Base-by-base conservation (phyloP, 106 monocot species). In the Dioscorea dumetorum region DNA sequence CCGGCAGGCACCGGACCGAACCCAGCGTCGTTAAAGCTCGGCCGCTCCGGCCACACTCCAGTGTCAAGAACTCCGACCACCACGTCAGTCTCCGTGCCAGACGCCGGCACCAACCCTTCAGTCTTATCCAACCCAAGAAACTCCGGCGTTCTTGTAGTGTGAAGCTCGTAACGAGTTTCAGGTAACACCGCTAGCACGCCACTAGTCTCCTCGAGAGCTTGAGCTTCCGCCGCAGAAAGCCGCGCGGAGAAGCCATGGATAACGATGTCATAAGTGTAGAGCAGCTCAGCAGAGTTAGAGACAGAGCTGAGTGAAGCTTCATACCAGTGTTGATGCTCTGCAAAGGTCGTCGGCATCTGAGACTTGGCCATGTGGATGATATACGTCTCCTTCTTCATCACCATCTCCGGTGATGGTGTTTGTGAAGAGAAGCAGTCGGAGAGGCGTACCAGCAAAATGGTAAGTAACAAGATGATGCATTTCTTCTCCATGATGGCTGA, bases 11-110 rank as follows among this genome's bases (percentile, higher is more conserved):
- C 83, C 19, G 92, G 81, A 3, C 93, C 99, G 28, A 93, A 71
- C 33, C 99, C 93, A 32, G 78, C 50, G 73, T 99, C 99, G 72
- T 84, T 82, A 73, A 79, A 99, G 75, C 90, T 93, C 72, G 69
- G 63, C 10, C 72, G 58, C 75, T 83, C 93, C 17, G 99, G 93
- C 99, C 99, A 99, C 12, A 81, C 93, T 17, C 99, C 99, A 24
- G 99, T 99, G 64, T 99, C 99, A 24, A 99, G 79, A 19, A 99
- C 93, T 0, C 99, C 99, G 51, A 99, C 85, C 32, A 99, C 67
- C 49, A 99, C 87, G 63, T 99, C 90, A 15, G 70, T 32, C 52
- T 31, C 75, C 16, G 83, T 79, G 77, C 64, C 63, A 18, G 85
- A 78, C 66, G 70, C 52, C 22, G 85, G 81, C 54, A 72, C 20